Percentiles rank a stretch among this genome's conserved stretches.
These are phyloP conservation scores for Venturia aucupariae DNA, from an alignment of 2,329 filamentous ascomycete genomes.

Conservation along the genomic window DNA sequence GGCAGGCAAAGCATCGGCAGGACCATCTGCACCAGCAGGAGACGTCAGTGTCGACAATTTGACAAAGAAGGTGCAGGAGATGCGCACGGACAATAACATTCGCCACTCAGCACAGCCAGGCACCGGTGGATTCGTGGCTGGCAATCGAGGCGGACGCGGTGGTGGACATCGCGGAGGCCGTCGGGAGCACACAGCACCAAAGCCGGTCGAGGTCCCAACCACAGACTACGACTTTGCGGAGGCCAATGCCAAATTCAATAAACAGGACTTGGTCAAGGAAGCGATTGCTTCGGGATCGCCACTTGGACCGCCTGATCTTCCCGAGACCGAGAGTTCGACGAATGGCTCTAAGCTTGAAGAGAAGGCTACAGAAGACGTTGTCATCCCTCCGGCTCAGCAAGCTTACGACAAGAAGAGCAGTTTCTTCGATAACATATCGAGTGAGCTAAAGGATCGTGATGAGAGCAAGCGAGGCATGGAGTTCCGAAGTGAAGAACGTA, in stretches of 20 bases:
- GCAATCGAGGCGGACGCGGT: slow-evolving; percentile 34
- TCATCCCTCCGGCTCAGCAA: slow-evolving; percentile 32
- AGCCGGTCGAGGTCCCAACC: slow-evolving; percentile 79
- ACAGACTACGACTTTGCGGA: slow-evolving; percentile 88
- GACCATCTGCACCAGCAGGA: slow-evolving; percentile 17
- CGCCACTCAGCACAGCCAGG: slow-evolving; percentile 41
- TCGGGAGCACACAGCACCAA: slow-evolving; percentile 35
- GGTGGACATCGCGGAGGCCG: slow-evolving; percentile 38
- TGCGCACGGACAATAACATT: slow-evolving; percentile 54
- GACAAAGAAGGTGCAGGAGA: slow-evolving; percentile 65
- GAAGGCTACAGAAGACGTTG: slow-evolving; percentile 32
- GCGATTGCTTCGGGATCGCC: slow-evolving; percentile 72
- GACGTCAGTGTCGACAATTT: slow-evolving; percentile 54
- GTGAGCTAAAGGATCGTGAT: slow-evolving; percentile 80
- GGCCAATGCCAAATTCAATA: slow-evolving; percentile 81
- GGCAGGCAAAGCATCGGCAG: slow-evolving; percentile 14
- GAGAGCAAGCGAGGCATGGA: slow-evolving; percentile 74
- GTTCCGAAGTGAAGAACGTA: slow-evolving; percentile 87
- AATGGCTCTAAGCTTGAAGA: slow-evolving; percentile 28
- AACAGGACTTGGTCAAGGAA: slow-evolving; percentile 80
- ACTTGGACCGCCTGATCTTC: slow-evolving; percentile 42
- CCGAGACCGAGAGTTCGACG: slow-evolving; percentile 21
- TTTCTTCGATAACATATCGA: slow-evolving; percentile 98
- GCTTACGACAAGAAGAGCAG: slow-evolving; percentile 79
- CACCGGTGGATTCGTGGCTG: slow-evolving; percentile 30